These are phyloP conservation scores for Colletotrichum sp. DNA, from an alignment of 2,329 filamentous ascomycete genomes.

Conservation along the genomic window DNA sequence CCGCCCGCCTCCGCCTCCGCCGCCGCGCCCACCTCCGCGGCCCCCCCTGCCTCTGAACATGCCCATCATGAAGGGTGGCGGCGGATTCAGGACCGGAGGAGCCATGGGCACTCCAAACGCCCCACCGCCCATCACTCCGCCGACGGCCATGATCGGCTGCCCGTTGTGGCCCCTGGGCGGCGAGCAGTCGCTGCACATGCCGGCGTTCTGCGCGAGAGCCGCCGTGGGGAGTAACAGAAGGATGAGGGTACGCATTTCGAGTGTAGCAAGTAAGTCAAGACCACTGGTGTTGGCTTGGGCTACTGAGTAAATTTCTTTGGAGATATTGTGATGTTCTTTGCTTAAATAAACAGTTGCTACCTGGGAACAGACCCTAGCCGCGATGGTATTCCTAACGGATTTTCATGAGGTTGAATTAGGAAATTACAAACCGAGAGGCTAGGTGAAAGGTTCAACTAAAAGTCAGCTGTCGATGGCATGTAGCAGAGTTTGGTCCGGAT, in stretches of 20 bases:
- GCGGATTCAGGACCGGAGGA: neutral
- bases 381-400: neutral
- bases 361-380: neutral
- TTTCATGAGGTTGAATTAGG: neutral
- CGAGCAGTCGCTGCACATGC: neutral
- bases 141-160: neutral
- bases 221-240: neutral
- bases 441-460: neutral
- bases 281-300: neutral
- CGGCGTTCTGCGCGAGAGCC: neutral
- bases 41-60: neutral
- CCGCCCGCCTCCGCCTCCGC: neutral
- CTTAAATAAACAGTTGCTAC: neutral
- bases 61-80: neutral
- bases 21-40: neutral
- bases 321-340: neutral
- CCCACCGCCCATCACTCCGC: neutral
- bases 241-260: neutral
- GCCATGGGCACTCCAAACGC: neutral
- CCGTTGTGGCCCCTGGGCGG: neutral
- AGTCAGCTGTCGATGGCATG: neutral
- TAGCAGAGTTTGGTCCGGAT: neutral
- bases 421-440: neutral
- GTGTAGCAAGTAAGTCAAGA: neutral
- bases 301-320: rapidly evolving